Conservation (phyloP, 371 early-diverging fungal genomes). For the Circinella umbellata region DNA sequence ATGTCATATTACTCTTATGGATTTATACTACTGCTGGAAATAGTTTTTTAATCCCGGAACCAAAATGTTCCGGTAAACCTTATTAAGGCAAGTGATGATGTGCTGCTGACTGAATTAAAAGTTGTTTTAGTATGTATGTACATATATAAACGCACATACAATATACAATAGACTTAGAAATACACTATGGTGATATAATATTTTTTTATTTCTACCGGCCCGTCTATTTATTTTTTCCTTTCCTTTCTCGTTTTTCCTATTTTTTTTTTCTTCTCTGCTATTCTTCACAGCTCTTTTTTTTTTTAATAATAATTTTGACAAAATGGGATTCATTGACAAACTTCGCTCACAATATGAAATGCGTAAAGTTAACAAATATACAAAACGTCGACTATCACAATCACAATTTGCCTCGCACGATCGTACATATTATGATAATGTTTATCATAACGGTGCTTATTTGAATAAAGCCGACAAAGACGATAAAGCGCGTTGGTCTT, state of each 20-base stretch:
- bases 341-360: slow-evolving; percentile 36
- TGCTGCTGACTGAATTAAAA: too few species aligned
- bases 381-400: slow-evolving; percentile 43
- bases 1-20: too few species aligned
- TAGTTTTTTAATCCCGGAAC: too few species aligned
- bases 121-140: too few species aligned
- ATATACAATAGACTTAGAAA: too few species aligned
- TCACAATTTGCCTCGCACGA: slow-evolving; percentile 47
- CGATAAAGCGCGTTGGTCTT: slow-evolving; percentile 27
- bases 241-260: slow-evolving; percentile 3
- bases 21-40: too few species aligned
- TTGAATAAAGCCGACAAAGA: slow-evolving; percentile 12
- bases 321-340: slow-evolving; percentile 46
- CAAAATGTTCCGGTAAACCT: too few species aligned
- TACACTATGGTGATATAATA: background rate
- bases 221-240: slow-evolving; percentile 9
- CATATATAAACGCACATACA: too few species aligned
- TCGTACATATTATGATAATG: slow-evolving; percentile 41
- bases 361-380: slow-evolving; percentile 46
- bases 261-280: slow-evolving; percentile 1
- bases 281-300: background rate
- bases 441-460: slow-evolving; percentile 46
- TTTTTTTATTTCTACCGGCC: slow-evolving; percentile 1
- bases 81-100: too few species aligned
- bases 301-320: background rate